These are phyloP conservation scores for Nemania sp. DNA, from an alignment of 2,329 filamentous ascomycete genomes.

Conservation along the genomic window DNA sequence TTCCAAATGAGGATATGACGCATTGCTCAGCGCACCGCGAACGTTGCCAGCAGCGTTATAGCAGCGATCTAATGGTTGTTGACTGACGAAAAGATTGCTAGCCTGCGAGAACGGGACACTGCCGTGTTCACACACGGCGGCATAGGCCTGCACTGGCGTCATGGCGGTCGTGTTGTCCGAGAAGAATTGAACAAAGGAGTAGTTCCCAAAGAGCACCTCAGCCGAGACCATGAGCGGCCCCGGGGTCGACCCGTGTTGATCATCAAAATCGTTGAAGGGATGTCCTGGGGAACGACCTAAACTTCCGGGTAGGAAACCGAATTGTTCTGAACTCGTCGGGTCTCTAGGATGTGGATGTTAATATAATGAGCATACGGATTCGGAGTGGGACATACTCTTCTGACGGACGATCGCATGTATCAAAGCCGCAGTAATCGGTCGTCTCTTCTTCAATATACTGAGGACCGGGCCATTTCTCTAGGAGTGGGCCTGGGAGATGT, in stretches of 20 bases:
- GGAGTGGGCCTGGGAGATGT: not conserved
- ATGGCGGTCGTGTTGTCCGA: not conserved
- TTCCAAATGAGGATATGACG: not conserved
- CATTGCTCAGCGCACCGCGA: not conserved
- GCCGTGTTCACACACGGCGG: conserved; percentile 1
- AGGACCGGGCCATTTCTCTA: not conserved
- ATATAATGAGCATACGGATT: not conserved
- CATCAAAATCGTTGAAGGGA: not conserved
- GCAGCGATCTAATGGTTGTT: not conserved
- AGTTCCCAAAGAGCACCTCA: not conserved
- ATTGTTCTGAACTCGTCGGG: not conserved
- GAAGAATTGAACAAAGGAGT: not conserved
- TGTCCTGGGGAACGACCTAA: not conserved
- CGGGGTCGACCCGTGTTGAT: not conserved
- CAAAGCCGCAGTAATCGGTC: not conserved
- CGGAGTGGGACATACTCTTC: not conserved
- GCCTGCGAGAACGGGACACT: not conserved
- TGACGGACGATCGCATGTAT: not conserved
- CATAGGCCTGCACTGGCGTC: not conserved
- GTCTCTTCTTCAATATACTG: not conserved
- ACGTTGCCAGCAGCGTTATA: not conserved
- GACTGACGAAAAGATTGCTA: not conserved
- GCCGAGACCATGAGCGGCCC: conserved; percentile 4
- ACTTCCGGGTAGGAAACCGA: not conserved
- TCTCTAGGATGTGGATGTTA: not conserved